Evolutionary conservation across 139 green algal species (phyloP).

Genomic region (Astrephomene gubernaculifera): DNA sequence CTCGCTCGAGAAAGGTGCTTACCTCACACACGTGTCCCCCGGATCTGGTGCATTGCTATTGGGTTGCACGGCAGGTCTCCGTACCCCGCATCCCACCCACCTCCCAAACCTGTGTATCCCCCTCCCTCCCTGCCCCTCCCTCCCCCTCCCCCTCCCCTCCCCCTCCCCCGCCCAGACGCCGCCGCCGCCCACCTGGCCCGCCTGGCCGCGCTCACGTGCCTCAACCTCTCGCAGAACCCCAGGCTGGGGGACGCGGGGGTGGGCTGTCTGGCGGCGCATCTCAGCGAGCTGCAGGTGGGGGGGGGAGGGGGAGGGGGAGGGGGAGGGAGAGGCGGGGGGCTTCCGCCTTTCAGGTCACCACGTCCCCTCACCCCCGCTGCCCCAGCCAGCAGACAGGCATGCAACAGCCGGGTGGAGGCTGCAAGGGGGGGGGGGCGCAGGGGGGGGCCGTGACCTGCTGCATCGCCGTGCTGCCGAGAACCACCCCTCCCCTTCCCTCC

Average conservation of each 20-base stretch:
- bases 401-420: not conserved
- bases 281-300: conserved; percentile 36
- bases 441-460: not conserved
- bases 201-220: conserved; percentile 34
- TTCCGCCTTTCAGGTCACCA: too few species aligned
- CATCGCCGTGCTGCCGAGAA: not conserved
- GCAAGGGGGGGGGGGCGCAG: not conserved
- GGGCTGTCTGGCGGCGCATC: not conserved
- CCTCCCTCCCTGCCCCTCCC: not conserved
- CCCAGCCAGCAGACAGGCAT: too few species aligned
- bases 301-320: not conserved
- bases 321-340: not conserved
- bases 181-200: conserved; percentile 33
- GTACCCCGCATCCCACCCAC: not conserved
- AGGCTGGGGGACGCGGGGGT: conserved; percentile 34
- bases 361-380: too few species aligned
- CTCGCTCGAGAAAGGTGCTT: not conserved
- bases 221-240: conserved; percentile 41
- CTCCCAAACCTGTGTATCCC: not conserved
- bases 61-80: not conserved
- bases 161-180: not conserved
- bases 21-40: not conserved
- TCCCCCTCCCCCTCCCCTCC: not conserved
- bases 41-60: not conserved
- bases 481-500: too few species aligned